These are phyloP conservation scores for Phytophthora vignae DNA, from an alignment of 352 stramenopile species.

Conservation along the genomic window DNA sequence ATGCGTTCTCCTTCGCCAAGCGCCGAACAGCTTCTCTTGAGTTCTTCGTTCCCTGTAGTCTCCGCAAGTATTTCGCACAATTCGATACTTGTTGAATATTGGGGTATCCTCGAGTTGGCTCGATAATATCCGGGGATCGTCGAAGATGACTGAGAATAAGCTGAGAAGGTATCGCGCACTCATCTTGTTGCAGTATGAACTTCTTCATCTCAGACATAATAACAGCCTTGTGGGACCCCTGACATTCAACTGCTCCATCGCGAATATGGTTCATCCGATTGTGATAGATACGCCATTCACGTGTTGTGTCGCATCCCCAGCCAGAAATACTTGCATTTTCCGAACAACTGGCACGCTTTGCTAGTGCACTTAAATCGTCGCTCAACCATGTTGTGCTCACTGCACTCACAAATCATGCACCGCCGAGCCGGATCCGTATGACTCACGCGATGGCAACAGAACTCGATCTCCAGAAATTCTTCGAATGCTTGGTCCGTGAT, in stretches of 20 bases:
- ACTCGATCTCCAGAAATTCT: not conserved
- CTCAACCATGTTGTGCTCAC: not conserved
- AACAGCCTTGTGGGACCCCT: not conserved
- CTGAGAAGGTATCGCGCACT: not conserved
- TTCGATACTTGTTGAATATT: not conserved
- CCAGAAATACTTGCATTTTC: no score
- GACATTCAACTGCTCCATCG: not conserved
- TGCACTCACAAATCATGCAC: not conserved
- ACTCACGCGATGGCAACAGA: not conserved
- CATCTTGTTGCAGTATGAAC: not conserved
- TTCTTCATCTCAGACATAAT: not conserved
- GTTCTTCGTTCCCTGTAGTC: not conserved
- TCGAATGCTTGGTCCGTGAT: no score
- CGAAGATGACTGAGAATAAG: not conserved
- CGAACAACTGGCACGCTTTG: not conserved
- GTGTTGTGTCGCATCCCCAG: not conserved
- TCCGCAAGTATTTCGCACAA: not conserved
- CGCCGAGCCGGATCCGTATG: not conserved
- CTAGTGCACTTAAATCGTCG: not conserved
- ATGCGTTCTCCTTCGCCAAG: not conserved
- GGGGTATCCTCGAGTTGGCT: not conserved
- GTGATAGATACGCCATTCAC: not conserved
- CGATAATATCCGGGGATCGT: not conserved
- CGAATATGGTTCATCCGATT: not conserved
- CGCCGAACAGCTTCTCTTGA: not conserved